Evolutionary conservation across 2,329 filamentous ascomycete genomes (phyloP), one percentile per base, ranked within the genome.

Genomic region (Aspergillus alliaceus): DNA sequence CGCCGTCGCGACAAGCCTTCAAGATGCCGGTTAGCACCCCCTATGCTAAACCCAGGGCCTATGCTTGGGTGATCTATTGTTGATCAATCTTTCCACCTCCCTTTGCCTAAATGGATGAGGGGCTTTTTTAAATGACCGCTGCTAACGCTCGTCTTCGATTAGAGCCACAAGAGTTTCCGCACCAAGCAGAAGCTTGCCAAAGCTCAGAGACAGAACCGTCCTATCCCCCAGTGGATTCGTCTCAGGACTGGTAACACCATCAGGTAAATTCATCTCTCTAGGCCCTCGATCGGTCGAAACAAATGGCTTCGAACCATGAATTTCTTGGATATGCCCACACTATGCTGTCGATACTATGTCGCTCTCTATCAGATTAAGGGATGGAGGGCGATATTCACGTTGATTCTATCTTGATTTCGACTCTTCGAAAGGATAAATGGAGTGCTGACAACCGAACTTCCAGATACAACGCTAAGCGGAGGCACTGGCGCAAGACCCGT

Each of bases 131-230:
- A 44, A 2, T 27, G 32, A 35, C 32, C 12, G n/a, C 24, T 27
- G 57, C 58, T 64, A 61, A 64, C 54, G 24, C 44, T 39, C 18
- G 15, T 35, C 32, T 32, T 56, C 40, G 25, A 58, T 40, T 80
- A 98, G 93, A 93, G 90, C 89, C 92, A 99, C 86, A 99, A 99
- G 90, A 91, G 93, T 80, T 99, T 99, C 92, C 90, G 93, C 81
- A 97, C 93, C 84, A 99, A 99, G 93, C 90, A 96, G 84, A 99
- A 99, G 95, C 92, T 99, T 85, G 95, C 95, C 79, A 97, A 93
- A 87, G 95, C 95, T 80, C 93, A 98, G 87, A 98, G 96, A 89
- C 93, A 98, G 87, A 99, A 99, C 90, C 90, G 95, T 80, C 95
- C 95, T 74, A 97, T 99, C 80, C 95, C 95, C 70, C 95, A 99